phyloP scores from a whole-genome alignment of 1,284 basidiomycete genomes.

The Ustilago sp. region DNA sequence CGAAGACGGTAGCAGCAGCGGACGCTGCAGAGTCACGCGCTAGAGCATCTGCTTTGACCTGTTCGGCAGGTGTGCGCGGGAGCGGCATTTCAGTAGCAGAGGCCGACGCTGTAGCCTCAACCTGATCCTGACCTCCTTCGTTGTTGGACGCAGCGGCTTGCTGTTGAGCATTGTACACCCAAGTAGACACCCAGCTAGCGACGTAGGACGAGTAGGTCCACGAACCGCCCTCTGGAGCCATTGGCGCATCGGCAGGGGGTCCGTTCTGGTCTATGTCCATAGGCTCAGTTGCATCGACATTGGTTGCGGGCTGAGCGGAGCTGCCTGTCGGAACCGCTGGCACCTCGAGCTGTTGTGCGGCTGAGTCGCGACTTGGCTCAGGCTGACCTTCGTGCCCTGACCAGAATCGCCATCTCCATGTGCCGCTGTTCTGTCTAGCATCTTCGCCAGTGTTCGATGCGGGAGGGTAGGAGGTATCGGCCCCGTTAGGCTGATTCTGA shows the following conservation, averaged over 20 bases:
- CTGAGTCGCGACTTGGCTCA: constrained; percentile 7
- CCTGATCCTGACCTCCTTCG: not conserved
- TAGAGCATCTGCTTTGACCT: constrained; percentile 64
- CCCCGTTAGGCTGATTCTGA: not conserved
- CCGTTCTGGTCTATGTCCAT: constrained; percentile 43
- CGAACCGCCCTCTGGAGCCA: constrained; percentile 18
- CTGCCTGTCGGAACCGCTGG: not conserved
- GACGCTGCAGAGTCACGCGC: constrained; percentile 34
- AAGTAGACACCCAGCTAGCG: constrained; percentile 54
- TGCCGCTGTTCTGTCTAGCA: constrained; percentile 19
- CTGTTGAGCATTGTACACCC: constrained; percentile 51
- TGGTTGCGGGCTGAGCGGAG: not conserved
- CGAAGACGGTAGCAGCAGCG: constrained; percentile 23
- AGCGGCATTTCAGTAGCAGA: not conserved
- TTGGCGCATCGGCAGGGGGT: not conserved
- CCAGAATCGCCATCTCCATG: constrained; percentile 47
- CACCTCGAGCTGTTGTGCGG: constrained; percentile 25
- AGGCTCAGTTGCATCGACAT: constrained; percentile 22
- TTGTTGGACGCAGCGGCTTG: constrained; percentile 6
- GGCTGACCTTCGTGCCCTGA: constrained; percentile 22
- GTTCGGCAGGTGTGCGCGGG: constrained; percentile 59
- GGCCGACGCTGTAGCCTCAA: not conserved
- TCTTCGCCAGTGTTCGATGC: not conserved
- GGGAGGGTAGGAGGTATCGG: constrained; percentile 13
- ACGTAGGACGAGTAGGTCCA: constrained; percentile 58